These are phyloP conservation scores for Thielaviopsis populi DNA, from an alignment of 2,329 filamentous ascomycete species.

Conservation along the genomic window DNA sequence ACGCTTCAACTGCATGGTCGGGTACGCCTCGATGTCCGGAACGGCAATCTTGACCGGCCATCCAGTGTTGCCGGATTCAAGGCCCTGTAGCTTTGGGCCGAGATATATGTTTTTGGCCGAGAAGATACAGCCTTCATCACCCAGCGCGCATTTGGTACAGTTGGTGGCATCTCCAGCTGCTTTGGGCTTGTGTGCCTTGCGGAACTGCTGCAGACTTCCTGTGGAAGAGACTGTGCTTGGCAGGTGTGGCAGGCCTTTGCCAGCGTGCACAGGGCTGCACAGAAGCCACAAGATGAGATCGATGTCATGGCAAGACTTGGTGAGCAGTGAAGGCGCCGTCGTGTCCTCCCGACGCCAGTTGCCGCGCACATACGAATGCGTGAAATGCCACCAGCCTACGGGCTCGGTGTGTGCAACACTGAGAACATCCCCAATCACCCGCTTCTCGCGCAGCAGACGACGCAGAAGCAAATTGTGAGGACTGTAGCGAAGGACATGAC, in stretches of 20 bases:
- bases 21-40: conserved; percentile 75
- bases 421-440: conserved; percentile 67
- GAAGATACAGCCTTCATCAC: conserved; percentile 51
- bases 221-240: conserved; percentile 61
- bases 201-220: conserved; percentile 67
- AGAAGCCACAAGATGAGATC: conserved; percentile 87
- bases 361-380: conserved; percentile 78
- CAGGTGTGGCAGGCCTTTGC: conserved; percentile 45
- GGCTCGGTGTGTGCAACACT: conserved; percentile 87
- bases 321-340: conserved; percentile 69
- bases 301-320: conserved; percentile 93
- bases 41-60: conserved; percentile 89
- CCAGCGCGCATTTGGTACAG: conserved; percentile 57
- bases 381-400: conserved; percentile 91
- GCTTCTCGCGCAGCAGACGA: conserved; percentile 58
- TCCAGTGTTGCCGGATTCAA: conserved; percentile 49
- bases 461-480: conserved; percentile 81
- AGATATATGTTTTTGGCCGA: conserved; percentile 74
- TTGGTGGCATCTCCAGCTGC: conserved; percentile 68
- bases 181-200: conserved; percentile 56
- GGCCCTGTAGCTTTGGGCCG: conserved; percentile 42
- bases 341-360: conserved; percentile 79
- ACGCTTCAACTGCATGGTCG: conserved; percentile 28
- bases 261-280: conserved; percentile 46
- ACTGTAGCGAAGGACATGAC: conserved; percentile 85